phyloP scores from a whole-genome alignment of 2,329 filamentous ascomycete species.

The Scedosporium boydii region DNA sequence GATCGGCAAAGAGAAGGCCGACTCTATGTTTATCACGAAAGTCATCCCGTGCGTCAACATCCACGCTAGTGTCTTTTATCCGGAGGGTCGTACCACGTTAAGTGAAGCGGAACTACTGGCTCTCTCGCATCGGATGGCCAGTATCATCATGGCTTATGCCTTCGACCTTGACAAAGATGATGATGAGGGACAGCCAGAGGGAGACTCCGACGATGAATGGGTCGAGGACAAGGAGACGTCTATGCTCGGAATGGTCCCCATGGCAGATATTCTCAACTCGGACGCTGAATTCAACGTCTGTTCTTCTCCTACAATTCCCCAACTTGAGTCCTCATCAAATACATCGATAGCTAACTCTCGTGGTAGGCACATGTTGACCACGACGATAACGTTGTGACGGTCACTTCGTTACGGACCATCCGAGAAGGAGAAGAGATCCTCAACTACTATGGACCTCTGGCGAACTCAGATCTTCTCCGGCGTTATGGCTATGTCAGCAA shows the following conservation, averaged over 20 bases:
- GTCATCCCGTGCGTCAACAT: constrained; percentile 42
- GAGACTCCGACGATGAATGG: constrained; percentile 54
- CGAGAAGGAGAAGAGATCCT: constrained; percentile 65
- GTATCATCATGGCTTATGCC: constrained; percentile 84
- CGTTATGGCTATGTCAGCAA: constrained; percentile 82
- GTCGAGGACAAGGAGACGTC: constrained; percentile 51
- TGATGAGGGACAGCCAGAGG: constrained; percentile 43
- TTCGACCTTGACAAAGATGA: constrained; percentile 64
- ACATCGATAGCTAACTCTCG: background rate
- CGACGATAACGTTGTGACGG: constrained; percentile 49
- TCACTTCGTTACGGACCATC: constrained; percentile 62
- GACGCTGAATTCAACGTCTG: constrained; percentile 77
- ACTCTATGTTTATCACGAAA: constrained; percentile 53
- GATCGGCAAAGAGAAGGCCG: constrained; percentile 64
- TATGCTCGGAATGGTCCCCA: constrained; percentile 77
- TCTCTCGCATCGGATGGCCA: constrained; percentile 71
- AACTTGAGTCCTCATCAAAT: background rate
- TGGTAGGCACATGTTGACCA: constrained; percentile 44
- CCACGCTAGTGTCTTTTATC: constrained; percentile 36
- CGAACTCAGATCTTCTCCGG: constrained; percentile 71
- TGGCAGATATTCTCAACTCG: constrained; percentile 84
- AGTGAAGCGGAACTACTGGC: constrained; percentile 35
- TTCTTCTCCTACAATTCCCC: constrained; percentile 5
- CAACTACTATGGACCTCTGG: constrained; percentile 82
- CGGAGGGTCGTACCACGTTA: constrained; percentile 20